Base-by-base conservation (phyloP, 2,329 filamentous ascomycete species). In the Diplodia seriata region DNA sequence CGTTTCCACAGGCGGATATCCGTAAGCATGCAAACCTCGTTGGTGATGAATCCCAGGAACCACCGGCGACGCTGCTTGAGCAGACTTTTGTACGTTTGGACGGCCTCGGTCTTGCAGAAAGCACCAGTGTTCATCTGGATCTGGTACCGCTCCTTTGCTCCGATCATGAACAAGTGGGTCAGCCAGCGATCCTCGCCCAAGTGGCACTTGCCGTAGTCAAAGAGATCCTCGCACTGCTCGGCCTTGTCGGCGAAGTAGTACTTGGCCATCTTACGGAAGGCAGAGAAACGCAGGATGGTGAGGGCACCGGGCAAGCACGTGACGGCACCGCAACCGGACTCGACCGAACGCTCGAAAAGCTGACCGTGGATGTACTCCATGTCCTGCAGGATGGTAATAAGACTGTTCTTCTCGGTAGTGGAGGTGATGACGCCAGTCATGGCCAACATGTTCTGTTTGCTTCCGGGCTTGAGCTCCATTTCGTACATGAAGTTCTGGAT, bases 321-420 rank as follows among this genome's bases (percentile, higher is more conserved):
- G 57, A 99, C 94, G 6, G 94, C 89, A 64, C 94, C 94, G 76
- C 94, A 97, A 8, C 91, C 92, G 5, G 94, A 97, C 77, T 99
- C 94, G 38, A 98, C 94, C 0, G 94, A 96, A 67, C 94, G 89
- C 79, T 99, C 95, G 75, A 97, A 97, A 4, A 98, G 86, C 78
- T 99, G 95, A 6, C 94, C 95, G 78, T 98, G 95, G 33, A 98
- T 91, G 75, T 98, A 98, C 79, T 99, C 95, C 90, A 98, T 97
- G 73, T 99, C 94, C 79, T 99, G 94, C 5, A 99, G 84, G 15
- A 99, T 83, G 0, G 95, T 98, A 74, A 98, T 92, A 67, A 98
- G 83, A 72, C 91, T 93, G 77, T 96, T 91, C 74, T 91, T 95
- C 73, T 90, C 87, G 0, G 94, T 97, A 0, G 94, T 97, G 0